Evolutionary conservation across 352 stramenopile genomes (phyloP).

Genomic region (Bremia lactucae): DNA sequence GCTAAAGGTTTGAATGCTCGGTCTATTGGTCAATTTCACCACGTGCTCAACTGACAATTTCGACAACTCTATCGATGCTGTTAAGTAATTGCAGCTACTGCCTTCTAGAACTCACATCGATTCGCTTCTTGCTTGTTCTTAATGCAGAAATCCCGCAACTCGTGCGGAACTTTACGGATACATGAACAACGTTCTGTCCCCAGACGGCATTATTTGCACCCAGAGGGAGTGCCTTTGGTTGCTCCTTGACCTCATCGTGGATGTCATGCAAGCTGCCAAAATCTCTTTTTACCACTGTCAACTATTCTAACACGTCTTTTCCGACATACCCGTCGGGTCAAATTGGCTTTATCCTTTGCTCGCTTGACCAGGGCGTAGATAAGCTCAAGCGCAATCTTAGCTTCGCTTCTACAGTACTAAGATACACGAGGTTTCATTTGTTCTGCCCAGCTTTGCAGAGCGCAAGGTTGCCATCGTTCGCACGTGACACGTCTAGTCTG

Average conservation of each 20-base stretch:
- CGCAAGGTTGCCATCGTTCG: slow-evolving; percentile 67
- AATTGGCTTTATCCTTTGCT: slow-evolving; percentile 96
- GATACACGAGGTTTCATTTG: slow-evolving; percentile 93
- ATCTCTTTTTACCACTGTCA: slow-evolving; percentile 90
- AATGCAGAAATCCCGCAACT: slow-evolving; percentile 57
- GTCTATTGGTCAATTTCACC: too few relatives aligned
- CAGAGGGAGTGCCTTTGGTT: slow-evolving; percentile 98
- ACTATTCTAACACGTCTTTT: slow-evolving; percentile 90
- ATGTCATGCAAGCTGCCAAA: slow-evolving; percentile 87
- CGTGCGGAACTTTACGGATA: slow-evolving; percentile 91
- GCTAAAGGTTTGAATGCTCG: slow-evolving; percentile 1
- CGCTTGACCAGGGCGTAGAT: slow-evolving; percentile 56
- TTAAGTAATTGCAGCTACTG: too few relatives aligned
- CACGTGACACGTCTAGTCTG: slow-evolving; percentile 43
- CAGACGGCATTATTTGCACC: slow-evolving; percentile 81
- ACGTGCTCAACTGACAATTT: too few relatives aligned
- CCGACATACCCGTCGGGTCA: slow-evolving; percentile 83
- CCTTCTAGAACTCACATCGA: too few relatives aligned
- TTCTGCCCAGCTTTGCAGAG: slow-evolving; percentile 92
- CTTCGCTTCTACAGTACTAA: slow-evolving; percentile 93
- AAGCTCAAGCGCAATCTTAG: slow-evolving; percentile 61
- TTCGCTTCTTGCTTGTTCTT: slow-evolving; percentile 52
- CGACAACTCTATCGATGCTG: too few relatives aligned
- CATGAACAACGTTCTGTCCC: slow-evolving; percentile 86
- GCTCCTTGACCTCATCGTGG: slow-evolving; percentile 94